Conservation (phyloP, 2,329 filamentous ascomycete species). For the Trichocomaceae sp. region DNA sequence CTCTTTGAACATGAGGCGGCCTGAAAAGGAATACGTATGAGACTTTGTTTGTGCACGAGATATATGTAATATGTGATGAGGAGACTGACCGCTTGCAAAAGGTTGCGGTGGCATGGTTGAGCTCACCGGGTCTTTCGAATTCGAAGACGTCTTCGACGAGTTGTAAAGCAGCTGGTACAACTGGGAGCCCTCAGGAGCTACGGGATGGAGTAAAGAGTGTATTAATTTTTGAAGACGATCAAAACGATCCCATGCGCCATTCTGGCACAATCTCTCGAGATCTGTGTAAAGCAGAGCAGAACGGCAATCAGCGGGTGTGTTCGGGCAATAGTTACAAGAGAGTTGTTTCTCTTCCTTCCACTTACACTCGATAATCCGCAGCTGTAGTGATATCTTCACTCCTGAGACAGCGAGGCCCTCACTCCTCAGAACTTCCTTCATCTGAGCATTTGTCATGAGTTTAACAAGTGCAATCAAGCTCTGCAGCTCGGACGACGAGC, state of each 20-base stretch:
- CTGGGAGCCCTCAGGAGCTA: conserved; percentile 22
- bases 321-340: conserved; percentile 1
- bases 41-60: neutral
- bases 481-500: conserved; percentile 36
- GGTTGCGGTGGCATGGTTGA: conserved; percentile 27
- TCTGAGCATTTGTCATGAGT: conserved; percentile 56
- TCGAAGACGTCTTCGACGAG: conserved; percentile 19
- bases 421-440: conserved; percentile 68
- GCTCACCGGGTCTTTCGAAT: conserved; percentile 23
- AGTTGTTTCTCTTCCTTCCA: conserved; percentile 26
- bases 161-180: conserved; percentile 21
- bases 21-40: conserved; percentile 25
- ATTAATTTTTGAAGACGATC: conserved; percentile 30
- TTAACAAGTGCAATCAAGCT: conserved; percentile 44
- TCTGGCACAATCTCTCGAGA: conserved; percentile 23
- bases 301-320: neutral
- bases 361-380: conserved; percentile 71
- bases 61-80: neutral
- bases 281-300: conserved; percentile 15
- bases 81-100: conserved; percentile 25
- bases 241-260: conserved; percentile 22
- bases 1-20: conserved; percentile 55
- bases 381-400: conserved; percentile 76
- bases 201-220: conserved; percentile 22
- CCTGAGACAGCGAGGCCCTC: conserved; percentile 73